A percentile compares a stretch with the other conserved stretches of the same genome.
These are phyloP conservation scores for Rhodotorula sphaerocarpa DNA, from an alignment of 768 basidiomycete genomes.

Conservation along the genomic window DNA sequence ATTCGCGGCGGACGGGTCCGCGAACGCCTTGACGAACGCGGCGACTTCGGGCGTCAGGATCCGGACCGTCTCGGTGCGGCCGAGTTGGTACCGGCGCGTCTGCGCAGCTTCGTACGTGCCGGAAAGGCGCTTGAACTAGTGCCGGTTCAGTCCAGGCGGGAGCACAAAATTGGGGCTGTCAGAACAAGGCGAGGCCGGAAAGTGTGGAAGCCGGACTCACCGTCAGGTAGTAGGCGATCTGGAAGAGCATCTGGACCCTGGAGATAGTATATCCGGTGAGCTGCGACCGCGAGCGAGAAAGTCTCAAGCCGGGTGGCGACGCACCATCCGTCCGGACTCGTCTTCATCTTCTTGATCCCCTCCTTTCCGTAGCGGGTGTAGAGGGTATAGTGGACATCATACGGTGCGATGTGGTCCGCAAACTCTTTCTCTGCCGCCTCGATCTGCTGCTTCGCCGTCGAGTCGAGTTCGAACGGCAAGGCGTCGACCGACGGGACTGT, in stretches of 20 bases:
- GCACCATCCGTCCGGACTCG: constrained; percentile 67
- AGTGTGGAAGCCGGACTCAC: constrained; percentile 27
- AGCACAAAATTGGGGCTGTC: no score
- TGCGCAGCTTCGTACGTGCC: constrained; percentile 76
- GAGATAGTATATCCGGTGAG: no score
- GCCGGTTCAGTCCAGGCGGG: background rate
- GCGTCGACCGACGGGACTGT: constrained; percentile 37
- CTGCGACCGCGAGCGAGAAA: no score
- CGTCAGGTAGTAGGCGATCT: constrained; percentile 86
- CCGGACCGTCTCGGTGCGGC: constrained; percentile 89
- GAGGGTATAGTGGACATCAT: constrained; percentile 74
- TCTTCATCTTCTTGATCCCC: constrained; percentile 57
- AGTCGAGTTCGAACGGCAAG: constrained; percentile 62
- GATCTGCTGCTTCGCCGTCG: constrained; percentile 51
- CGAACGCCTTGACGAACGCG: constrained; percentile 81
- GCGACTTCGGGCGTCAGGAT: constrained; percentile 72
- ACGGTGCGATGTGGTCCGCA: constrained; percentile 57
- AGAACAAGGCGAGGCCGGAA: no score
- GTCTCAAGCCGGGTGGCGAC: background rate
- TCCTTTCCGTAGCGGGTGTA: constrained; percentile 83
- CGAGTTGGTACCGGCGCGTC: constrained; percentile 78
- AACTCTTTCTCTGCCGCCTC: constrained; percentile 59
- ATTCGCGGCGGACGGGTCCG: constrained; percentile 50
- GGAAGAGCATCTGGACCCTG: constrained; percentile 75
- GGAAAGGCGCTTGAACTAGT: constrained; percentile 8